Base-by-base conservation (phyloP, 2,329 filamentous ascomycete species). In the Trichophyton benhamiae region DNA sequence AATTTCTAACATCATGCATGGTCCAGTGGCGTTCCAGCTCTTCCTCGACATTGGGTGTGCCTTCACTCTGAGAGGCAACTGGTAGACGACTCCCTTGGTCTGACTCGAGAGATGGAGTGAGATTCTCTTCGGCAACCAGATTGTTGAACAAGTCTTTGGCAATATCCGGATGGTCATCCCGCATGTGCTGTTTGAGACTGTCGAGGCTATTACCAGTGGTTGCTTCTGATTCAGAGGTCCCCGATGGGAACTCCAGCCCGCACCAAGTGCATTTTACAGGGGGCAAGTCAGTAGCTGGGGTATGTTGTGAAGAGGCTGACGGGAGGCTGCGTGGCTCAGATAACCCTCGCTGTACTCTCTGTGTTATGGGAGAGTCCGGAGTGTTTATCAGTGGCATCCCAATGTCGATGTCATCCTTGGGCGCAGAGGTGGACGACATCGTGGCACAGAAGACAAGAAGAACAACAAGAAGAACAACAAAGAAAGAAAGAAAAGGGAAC, bases 11-110 rank as follows among this genome's bases (percentile, higher is more conserved):
- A 57, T 76, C 66, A 61, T 76, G 66, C 20, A 76, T 66, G 33
- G 70, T 75, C 74, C 74, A 76, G 53, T 70, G 65, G 33, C 68
- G 64, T 8, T 67, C 64, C 20, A 75, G 66, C 38, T 72, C 72
- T 25, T 69, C 63, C 55, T 73, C 71, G 30, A 72, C 59, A n/a
- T 52, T 46, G 22, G 57, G 15, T 7, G 55, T 58, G 7, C 60
- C 48, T 17, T 58, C 30, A 22, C 44, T 44, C n/a, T 36, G 27
- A 33, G 44, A 49, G 9, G 42, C 30, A 8, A 15, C n/a, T 3
- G 58, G 41, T 22, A n/a, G n/a, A 30, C 30, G 36, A 7, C 17
- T 60, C 17, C 36, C 8, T 46, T 61, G 61, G n/a, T 59, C 57
- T n/a, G 62, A 38, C 17, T 63, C 63, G 11, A 60, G 52, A 6